phyloP scores from a whole-genome alignment of 2,329 filamentous ascomycete genomes.

The Simplicillium sp. region DNA sequence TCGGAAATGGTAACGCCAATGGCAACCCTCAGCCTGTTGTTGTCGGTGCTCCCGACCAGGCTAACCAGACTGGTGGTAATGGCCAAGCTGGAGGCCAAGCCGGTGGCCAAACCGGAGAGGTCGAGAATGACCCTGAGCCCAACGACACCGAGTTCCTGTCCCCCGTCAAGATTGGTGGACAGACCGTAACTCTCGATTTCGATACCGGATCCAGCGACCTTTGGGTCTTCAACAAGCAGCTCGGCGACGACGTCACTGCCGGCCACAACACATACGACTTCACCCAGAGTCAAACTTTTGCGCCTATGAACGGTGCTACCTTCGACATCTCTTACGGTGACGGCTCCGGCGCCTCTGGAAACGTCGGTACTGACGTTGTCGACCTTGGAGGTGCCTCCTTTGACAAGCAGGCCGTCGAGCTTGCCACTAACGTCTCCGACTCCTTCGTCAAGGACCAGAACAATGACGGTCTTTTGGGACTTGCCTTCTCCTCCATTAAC shows the following conservation, averaged over 20 bases:
- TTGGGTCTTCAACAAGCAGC: constrained; percentile 61
- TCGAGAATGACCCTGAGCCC: constrained; percentile 51
- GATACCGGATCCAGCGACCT: constrained; percentile 70
- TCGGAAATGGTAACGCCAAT: neutral
- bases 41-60: neutral
- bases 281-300: constrained; percentile 22
- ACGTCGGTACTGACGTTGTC: constrained; percentile 60
- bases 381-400: constrained; percentile 57
- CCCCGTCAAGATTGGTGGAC: constrained; percentile 59
- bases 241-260: constrained; percentile 31
- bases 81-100: constrained; percentile 1
- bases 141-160: constrained; percentile 59
- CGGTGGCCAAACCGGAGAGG: constrained; percentile 34
- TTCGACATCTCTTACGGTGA: constrained; percentile 65
- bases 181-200: constrained; percentile 60
- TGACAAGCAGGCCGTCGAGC: constrained; percentile 54
- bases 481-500: constrained; percentile 58
- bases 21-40: neutral
- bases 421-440: constrained; percentile 49
- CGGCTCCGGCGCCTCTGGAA: constrained; percentile 50
- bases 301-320: constrained; percentile 28
- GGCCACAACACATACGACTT: constrained; percentile 38
- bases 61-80: neutral
- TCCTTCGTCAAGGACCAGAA: constrained; percentile 50
- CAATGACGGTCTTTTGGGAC: constrained; percentile 60